A percentile compares a stretch with the other conserved stretches of the same genome.
Conservation (phyloP, 352 stramenopile species). For the Globisporangium mamillatum region DNA sequence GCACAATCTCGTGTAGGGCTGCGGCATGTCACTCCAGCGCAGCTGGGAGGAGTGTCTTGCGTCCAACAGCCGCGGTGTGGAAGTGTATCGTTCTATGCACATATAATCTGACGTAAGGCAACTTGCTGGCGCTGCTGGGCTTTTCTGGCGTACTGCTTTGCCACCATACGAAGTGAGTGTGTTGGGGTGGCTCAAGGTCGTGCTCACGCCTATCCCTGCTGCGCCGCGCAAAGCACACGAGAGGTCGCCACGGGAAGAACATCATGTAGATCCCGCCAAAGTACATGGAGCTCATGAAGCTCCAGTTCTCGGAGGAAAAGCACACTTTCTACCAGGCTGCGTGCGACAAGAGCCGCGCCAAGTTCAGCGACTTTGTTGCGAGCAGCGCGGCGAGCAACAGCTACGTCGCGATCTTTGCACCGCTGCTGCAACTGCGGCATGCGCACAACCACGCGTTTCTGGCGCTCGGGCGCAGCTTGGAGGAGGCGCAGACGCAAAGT, state of each 20-base stretch:
- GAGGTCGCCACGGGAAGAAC: slow-evolving; percentile 50
- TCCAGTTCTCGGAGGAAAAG: slow-evolving; percentile 76
- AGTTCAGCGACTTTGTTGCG: slow-evolving; percentile 88
- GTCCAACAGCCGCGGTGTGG: slow-evolving; percentile 6
- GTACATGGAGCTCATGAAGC: slow-evolving; percentile 54
- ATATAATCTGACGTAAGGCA: slow-evolving; percentile 18
- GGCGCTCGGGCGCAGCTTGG: slow-evolving; percentile 61
- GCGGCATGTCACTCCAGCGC: slow-evolving; percentile 8
- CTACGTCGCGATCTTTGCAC: slow-evolving; percentile 88
- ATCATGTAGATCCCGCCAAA: slow-evolving; percentile 76
- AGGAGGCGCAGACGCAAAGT: slow-evolving; percentile 30
- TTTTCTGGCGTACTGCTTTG: slow-evolving; percentile 34
- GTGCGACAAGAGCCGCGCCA: slow-evolving; percentile 75
- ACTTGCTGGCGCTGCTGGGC: slow-evolving; percentile 20
- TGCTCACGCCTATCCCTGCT: slow-evolving; percentile 76
- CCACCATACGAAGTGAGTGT: slow-evolving; percentile 37
- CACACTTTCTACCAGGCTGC: slow-evolving; percentile 85
- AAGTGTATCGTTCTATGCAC: slow-evolving; percentile 12
- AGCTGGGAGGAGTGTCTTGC: slow-evolving; percentile 14
- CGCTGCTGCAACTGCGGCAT: slow-evolving; percentile 85
- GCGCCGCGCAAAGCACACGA: slow-evolving; percentile 81
- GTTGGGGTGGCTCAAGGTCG: slow-evolving; percentile 56
- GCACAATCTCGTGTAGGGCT: slow-evolving; percentile 20
- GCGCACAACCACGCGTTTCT: slow-evolving; percentile 89
- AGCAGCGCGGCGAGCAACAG: slow-evolving; percentile 69